Evolutionary conservation across 208 protist genomes (phyloP).

Genomic region (Acanthamoeba healyi): DNA sequence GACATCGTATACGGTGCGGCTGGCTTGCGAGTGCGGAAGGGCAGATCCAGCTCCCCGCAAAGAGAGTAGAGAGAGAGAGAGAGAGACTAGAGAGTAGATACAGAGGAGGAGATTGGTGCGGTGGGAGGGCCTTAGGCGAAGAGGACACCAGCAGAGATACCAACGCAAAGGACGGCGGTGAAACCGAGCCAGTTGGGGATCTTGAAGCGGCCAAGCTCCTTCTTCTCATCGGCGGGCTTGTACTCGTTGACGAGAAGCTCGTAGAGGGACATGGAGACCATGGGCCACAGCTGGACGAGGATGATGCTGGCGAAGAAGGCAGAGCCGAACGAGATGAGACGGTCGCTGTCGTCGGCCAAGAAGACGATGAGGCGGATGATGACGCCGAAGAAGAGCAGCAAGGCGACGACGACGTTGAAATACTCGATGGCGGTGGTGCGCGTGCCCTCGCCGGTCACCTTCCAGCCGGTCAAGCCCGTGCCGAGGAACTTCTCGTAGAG

Average conservation of each 20-base stretch:
- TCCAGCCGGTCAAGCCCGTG: slow-evolving; percentile 66
- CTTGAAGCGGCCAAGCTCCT: slow-evolving; percentile 75
- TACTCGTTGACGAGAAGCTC: slow-evolving; percentile 74
- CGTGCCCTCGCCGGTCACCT: slow-evolving; percentile 59
- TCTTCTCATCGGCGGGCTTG: slow-evolving; percentile 58
- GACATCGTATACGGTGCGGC: no score
- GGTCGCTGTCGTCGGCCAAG: not conserved
- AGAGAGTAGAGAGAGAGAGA: not conserved
- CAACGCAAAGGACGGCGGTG: slow-evolving; percentile 11
- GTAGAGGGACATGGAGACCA: slow-evolving; percentile 74
- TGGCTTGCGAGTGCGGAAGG: no score
- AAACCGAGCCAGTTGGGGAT: slow-evolving; percentile 70
- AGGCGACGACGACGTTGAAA: slow-evolving; percentile 59
- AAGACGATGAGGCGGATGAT: slow-evolving; percentile 65
- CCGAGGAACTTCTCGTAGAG: slow-evolving; percentile 75
- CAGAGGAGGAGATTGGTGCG: not conserved
- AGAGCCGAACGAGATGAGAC: slow-evolving; percentile 19
- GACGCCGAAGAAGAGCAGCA: slow-evolving; percentile 59
- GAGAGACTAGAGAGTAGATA: slow-evolving; percentile 6
- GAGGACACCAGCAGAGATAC: slow-evolving; percentile 63
- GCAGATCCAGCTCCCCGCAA: no score
- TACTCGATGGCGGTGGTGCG: slow-evolving; percentile 60
- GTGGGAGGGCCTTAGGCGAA: not conserved
- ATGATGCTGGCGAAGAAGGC: slow-evolving; percentile 72
- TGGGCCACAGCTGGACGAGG: slow-evolving; percentile 71